Conservation (phyloP, 2,329 filamentous ascomycete genomes). For the Drechslerella dactyloides region DNA sequence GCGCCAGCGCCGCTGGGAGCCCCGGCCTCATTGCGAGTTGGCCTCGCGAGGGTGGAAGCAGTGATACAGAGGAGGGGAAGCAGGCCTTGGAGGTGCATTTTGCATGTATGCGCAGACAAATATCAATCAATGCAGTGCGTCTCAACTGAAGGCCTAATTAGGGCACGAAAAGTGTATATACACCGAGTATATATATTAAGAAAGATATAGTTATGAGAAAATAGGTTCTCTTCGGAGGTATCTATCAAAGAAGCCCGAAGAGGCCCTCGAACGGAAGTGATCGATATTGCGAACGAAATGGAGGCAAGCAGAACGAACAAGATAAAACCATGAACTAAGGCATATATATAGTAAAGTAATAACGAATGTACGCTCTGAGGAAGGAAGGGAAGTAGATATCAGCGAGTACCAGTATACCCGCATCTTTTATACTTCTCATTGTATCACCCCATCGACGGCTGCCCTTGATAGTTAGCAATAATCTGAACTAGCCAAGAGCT, state of each 20-base stretch:
- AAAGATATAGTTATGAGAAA: not conserved
- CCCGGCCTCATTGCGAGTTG: not conserved
- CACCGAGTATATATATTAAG: not conserved
- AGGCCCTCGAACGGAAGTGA: not conserved
- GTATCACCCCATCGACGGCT: no score
- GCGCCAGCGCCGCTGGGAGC: not conserved
- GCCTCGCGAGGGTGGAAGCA: not conserved
- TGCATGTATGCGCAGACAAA: not conserved
- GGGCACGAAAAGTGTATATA: not conserved
- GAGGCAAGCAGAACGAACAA: not conserved
- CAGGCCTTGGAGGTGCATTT: not conserved
- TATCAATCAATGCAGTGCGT: not conserved
- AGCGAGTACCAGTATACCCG: no score
- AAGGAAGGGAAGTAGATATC: no score
- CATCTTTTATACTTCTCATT: no score
- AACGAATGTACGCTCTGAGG: no score
- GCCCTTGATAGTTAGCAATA: no score
- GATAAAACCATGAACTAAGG: not conserved
- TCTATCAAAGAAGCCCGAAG: conserved; percentile 1
- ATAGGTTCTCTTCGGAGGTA: not conserved
- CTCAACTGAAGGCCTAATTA: not conserved
- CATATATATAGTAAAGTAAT: no score
- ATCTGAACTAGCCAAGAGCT: no score
- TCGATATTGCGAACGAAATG: not conserved
- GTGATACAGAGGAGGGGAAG: not conserved